A percentile compares a stretch with the other conserved stretches of the same genome.
These are phyloP conservation scores for Choanephora cucurbitarum DNA, from an alignment of 371 early-diverging fungal genomes.

Conservation along the genomic window DNA sequence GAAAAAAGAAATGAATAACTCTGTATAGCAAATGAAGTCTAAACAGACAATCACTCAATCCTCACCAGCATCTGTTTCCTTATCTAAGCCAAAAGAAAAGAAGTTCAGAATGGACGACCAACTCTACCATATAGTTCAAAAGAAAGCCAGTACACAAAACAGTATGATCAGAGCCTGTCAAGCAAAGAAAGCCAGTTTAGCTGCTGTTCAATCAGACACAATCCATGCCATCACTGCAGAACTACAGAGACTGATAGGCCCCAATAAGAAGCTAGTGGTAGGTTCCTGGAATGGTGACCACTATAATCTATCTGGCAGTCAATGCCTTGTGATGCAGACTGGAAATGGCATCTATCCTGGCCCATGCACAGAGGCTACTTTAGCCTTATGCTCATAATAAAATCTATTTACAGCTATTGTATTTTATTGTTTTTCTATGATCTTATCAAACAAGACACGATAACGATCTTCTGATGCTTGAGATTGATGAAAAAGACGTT, in stretches of 20 bases:
- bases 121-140: constrained; percentile 3
- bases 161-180: not conserved
- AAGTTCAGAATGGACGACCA: constrained; percentile 3
- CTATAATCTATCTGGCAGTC: constrained; percentile 9
- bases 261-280: constrained; percentile 6
- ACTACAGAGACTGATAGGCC: not conserved
- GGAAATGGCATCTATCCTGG: constrained; percentile 21
- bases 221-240: not conserved
- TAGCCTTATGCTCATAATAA: constrained; percentile 16
- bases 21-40: no score
- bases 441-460: constrained; percentile 9
- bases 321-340: constrained; percentile 18
- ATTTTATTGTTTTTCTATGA: constrained; percentile 2
- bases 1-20: no score
- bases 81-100: not conserved
- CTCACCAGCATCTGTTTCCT: not conserved
- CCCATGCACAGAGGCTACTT: constrained; percentile 11
- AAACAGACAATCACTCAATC: no score
- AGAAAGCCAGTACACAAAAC: not conserved
- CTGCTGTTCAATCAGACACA: not conserved
- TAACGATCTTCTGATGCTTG: constrained; percentile 9
- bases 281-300: constrained; percentile 29
- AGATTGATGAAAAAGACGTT: not conserved
- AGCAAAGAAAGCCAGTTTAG: not conserved
- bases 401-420: no score